These are phyloP conservation scores for Trichocladium antarcticum DNA, from an alignment of 495 filamentous ascomycete genomes.

Conservation along the genomic window DNA sequence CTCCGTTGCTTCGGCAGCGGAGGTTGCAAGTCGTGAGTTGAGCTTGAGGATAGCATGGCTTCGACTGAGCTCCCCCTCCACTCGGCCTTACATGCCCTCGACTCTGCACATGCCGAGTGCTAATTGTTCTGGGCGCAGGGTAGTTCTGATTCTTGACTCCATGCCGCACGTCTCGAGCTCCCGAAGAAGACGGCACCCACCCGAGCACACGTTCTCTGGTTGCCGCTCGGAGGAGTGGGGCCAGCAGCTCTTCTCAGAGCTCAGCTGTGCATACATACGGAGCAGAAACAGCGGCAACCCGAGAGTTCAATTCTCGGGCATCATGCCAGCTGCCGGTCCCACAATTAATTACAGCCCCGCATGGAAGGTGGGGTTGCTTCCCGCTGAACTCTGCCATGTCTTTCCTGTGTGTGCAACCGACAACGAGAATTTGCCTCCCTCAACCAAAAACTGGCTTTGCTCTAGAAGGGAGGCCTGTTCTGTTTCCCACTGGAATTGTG, in stretches of 20 bases:
- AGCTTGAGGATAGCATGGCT: conserved; percentile 22
- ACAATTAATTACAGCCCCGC: background rate
- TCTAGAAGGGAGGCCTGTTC: too few species aligned
- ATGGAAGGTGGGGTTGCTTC: conserved; percentile 17
- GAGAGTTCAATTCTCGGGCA: background rate
- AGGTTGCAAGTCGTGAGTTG: conserved; percentile 21
- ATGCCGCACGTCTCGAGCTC: too few species aligned
- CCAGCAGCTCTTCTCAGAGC: too few species aligned
- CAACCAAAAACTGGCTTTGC: background rate
- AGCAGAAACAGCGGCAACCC: background rate
- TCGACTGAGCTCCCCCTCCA: conserved; percentile 13
- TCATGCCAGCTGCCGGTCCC: background rate
- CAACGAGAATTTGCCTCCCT: background rate
- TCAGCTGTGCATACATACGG: too few species aligned
- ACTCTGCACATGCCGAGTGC: background rate
- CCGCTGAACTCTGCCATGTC: too few species aligned
- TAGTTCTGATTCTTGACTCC: too few species aligned
- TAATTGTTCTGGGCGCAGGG: conserved; percentile 9
- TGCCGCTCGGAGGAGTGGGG: too few species aligned
- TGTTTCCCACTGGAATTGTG: too few species aligned
- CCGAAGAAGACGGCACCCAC: too few species aligned
- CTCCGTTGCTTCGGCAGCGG: background rate
- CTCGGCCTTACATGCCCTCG: background rate
- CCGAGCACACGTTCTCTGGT: too few species aligned
- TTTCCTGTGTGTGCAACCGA: background rate